Evolutionary conservation across 202 grass and related monocot genomes (phyloP).

Genomic region (Cymbopogon flexuosus): DNA sequence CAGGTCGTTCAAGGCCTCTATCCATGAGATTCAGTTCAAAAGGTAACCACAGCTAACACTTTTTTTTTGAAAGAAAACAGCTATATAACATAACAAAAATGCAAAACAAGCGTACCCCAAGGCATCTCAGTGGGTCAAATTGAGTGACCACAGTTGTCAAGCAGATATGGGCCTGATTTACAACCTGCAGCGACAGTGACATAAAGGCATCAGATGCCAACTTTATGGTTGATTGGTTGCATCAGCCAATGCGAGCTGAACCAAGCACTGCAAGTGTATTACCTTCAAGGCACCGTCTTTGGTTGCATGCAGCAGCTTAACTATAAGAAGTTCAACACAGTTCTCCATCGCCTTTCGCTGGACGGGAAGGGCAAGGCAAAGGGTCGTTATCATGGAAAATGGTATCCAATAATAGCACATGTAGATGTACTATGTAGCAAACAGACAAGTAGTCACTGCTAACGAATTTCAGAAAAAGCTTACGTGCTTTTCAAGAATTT

Average conservation of each 20-base stretch:
- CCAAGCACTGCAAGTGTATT: background rate
- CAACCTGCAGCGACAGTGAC: constrained; percentile 56
- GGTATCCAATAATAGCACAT: constrained; percentile 19
- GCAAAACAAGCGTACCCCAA: constrained; percentile 46
- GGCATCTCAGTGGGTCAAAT: constrained; percentile 74
- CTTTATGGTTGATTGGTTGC: constrained; percentile 12
- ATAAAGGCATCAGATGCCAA: constrained; percentile 21
- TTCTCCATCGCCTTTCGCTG: constrained; percentile 69
- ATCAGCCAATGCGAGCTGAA: constrained; percentile 15
- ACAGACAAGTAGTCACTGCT: constrained; percentile 12
- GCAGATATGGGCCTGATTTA: constrained; percentile 76
- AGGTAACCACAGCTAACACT: background rate
- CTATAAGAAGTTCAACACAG: constrained; percentile 59
- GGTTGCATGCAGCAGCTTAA: constrained; percentile 69
- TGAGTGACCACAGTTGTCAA: constrained; percentile 61
- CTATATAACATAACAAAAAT: background rate
- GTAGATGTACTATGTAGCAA: background rate
- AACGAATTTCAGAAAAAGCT: constrained; percentile 19
- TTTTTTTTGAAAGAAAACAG: no score
- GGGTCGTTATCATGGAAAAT: constrained; percentile 38
- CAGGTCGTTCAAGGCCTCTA: background rate
- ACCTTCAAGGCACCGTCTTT: constrained; percentile 83
- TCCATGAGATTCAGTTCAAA: background rate
- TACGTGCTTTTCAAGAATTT: constrained; percentile 79
- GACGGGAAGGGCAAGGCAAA: constrained; percentile 28